Conservation (phyloP, 257 asterid species). For the Scutellaria galericulata region DNA sequence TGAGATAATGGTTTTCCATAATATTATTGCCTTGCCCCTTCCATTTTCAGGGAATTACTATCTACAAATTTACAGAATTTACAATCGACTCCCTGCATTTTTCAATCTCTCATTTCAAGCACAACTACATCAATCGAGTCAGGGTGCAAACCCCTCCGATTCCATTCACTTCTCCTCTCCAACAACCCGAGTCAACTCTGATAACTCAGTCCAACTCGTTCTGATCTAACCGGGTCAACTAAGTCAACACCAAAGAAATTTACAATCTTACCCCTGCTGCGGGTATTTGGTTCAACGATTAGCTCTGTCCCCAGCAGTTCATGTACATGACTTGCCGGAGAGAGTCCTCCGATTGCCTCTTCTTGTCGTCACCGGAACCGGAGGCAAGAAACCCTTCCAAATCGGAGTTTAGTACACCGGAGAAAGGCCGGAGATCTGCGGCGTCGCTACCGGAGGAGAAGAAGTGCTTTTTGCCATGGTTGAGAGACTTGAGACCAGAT, state of each 20-base stretch:
- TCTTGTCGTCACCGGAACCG: constrained; percentile 41
- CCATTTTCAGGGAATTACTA: constrained; percentile 18
- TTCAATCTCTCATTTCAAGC: constrained; percentile 26
- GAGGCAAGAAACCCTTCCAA: constrained; percentile 34
- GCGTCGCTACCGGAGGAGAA: constrained; percentile 37
- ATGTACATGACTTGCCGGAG: constrained; percentile 84
- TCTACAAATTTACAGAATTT: constrained; percentile 36
- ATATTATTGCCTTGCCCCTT: constrained; percentile 22
- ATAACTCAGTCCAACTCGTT: constrained; percentile 5
- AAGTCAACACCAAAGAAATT: constrained; percentile 6
- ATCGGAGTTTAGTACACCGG: constrained; percentile 52
- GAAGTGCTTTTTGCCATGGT: constrained; percentile 54
- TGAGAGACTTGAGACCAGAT: constrained; percentile 57
- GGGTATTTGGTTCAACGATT: constrained; percentile 10
- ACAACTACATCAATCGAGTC: not conserved
- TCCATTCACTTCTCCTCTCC: not conserved
- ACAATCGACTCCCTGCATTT: constrained; percentile 32
- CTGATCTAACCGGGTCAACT: constrained; percentile 17
- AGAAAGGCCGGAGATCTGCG: constrained; percentile 54
- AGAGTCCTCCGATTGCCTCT: constrained; percentile 66
- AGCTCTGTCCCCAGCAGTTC: constrained; percentile 63
- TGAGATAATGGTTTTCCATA: not conserved
- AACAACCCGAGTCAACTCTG: constrained; percentile 22
- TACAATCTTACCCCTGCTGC: constrained; percentile 24
- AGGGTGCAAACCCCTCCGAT: not conserved